Percentiles rank a stretch among this genome's conserved stretches.
phyloP scores from a whole-genome alignment of 495 filamentous ascomycete genomes.

The Xylaria longipes region DNA sequence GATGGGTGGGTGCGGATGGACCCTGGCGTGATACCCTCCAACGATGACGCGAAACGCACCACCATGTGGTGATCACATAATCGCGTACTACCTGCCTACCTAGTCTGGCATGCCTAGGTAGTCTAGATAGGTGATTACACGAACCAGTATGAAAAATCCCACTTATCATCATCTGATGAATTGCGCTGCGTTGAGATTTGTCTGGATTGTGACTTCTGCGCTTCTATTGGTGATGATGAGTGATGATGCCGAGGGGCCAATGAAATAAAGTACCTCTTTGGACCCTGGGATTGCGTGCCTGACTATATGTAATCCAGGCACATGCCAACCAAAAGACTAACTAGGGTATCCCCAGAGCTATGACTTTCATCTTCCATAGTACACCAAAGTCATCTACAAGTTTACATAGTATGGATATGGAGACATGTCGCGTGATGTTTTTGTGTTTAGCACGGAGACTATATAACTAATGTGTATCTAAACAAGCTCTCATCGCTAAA shows the following conservation, averaged over 20 bases:
- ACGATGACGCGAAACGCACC: conserved; percentile 17
- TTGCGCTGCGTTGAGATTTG: background rate
- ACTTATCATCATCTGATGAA: background rate
- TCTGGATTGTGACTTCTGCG: background rate
- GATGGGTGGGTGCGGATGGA: background rate
- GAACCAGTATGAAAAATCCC: background rate
- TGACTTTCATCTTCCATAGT: background rate
- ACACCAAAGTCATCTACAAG: background rate
- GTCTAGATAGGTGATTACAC: background rate
- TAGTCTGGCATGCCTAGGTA: background rate
- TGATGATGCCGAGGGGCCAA: background rate
- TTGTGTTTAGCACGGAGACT: too few species aligned
- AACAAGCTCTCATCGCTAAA: background rate
- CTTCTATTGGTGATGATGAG: background rate
- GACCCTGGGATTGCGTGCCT: background rate
- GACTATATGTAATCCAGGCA: background rate
- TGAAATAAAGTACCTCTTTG: background rate
- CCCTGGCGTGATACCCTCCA: conserved; percentile 14
- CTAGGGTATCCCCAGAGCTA: background rate
- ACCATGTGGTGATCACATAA: background rate
- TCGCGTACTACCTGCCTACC: background rate
- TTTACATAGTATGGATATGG: background rate
- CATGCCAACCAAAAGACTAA: background rate
- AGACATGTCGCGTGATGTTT: too few species aligned
- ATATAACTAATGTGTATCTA: too few species aligned